phyloP scores from a whole-genome alignment of 1,284 basidiomycete genomes.

The Malassezia globosa region DNA sequence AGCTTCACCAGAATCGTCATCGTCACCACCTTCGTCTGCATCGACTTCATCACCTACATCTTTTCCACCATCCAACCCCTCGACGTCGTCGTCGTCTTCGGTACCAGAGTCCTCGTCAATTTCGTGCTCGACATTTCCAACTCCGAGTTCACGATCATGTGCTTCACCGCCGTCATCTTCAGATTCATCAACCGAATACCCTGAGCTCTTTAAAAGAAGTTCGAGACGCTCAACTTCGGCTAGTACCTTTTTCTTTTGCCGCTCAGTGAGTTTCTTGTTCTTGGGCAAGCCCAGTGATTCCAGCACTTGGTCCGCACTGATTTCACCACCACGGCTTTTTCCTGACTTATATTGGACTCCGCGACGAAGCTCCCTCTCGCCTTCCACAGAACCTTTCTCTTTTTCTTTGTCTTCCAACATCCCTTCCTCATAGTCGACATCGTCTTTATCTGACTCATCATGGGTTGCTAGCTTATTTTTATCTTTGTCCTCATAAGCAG shows the following conservation, averaged over 20 bases:
- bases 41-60: conserved; percentile 25
- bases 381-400: conserved; percentile 19
- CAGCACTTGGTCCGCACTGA: conserved; percentile 11
- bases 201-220: conserved; percentile 40
- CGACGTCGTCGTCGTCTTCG: conserved; percentile 19
- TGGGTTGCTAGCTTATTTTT: conserved; percentile 42
- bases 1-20: conserved; percentile 10
- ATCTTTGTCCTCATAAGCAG: conserved; percentile 26
- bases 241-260: conserved; percentile 41
- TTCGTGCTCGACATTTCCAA: conserved; percentile 12
- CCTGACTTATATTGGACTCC: not conserved
- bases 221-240: conserved; percentile 45
- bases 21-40: conserved; percentile 16
- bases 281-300: conserved; percentile 27
- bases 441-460: conserved; percentile 14
- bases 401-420: conserved; percentile 22
- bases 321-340: too few relatives aligned
- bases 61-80: conserved; percentile 16
- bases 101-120: conserved; percentile 27
- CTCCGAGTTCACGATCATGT: conserved; percentile 14
- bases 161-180: conserved; percentile 17
- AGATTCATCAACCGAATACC: conserved; percentile 33
- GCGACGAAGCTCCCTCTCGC: conserved; percentile 24
- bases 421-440: conserved; percentile 17
- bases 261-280: conserved; percentile 31